Evolutionary conservation across 371 early-diverging fungal species (phyloP), one percentile per base, ranked within the genome.

Genomic region (Haplosporangium sp.): DNA sequence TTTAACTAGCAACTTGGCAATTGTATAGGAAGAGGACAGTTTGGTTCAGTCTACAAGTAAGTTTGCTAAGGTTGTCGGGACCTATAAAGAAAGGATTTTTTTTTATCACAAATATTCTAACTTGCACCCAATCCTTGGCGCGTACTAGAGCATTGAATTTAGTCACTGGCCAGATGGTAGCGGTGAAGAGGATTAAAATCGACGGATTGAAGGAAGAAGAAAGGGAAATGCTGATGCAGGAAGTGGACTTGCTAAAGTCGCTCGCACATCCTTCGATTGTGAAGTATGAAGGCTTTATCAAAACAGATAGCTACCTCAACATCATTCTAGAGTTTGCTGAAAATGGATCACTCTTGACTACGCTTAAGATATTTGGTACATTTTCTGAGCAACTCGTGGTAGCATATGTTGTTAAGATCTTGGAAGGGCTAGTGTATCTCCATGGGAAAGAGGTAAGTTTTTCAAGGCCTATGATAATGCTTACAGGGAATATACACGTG

Each of bases 271-370:
- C 91, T 0, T 95, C 96, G 48, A 93, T 98, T 50, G 96, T 98
- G 50, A 90, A 93, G 44, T 97, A 97, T 70, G 81, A 90, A 44
- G 97, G 96, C 0, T 96, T 94, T 82, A 89, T 94, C 34, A 92
- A 91, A 61, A 93, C 92, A 3, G 84, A 88, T 34, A 87, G 87
- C 8, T 86, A 90, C 66, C 83, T 97, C 34, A 92, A 95, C 77
- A 93, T 98, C 62, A 89, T 97, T 19, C 87, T 98, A 82, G 98
- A 97, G 93, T 89, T 91, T 83, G 98, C 96, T 47, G 98, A 98
- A 82, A 95, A 96, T 73, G 99, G 99, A 10, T 98, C 98, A 3
- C 88, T 99, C 20, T 88, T 94, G 79, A 92, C 91, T 5, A 94
- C 96, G 15, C 86, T 95, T 20, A 94, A 95, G 82, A 93, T 95